Base-by-base conservation (phyloP, 2,329 filamentous ascomycete genomes). In the Dichotomopilus funicola region DNA sequence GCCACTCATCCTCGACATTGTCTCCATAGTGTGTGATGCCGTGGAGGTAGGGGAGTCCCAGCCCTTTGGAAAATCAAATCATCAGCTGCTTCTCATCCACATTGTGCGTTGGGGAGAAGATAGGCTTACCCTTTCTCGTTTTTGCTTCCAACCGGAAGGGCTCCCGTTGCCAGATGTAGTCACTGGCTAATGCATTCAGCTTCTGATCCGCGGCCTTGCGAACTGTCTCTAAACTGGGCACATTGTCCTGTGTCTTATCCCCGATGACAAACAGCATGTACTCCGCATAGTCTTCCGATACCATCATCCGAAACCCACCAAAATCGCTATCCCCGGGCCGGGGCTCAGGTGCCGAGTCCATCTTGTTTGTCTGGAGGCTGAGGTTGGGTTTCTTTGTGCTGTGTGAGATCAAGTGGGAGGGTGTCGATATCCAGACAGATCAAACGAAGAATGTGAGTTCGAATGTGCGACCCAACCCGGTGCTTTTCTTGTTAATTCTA, bases 101-200 rank as follows among this genome's bases (percentile, higher is more conserved):
- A 27, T 27, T 27, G 19, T 3, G 10, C 9, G 12, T 45, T 12
- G 27, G 40, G 44, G 49, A 34, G 49, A 8, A 47, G n/a, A 5
- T 37, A 7, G 27, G 60, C 74, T 65, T 68, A 85, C 85, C 83
- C 64, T 76, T 71, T 27, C 76, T 73, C 52, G 72, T 86, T 71
- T 76, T 86, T 65, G 76, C 76, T 13, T 87, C 81, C 5, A 96
- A 73, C n/a, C 77, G 79, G 60, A 99, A 91, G 0, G 77, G 73
- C 52, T 96, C 91, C 10, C 91, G 83, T 69, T 99, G 94, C 94
- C 94, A 99, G 59, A 99, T 95, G 65, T 96, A 96, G 59, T 89
- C 86, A 62, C 82, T 85, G n/a, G 92, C 77, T 6, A 90, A 72
- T 2, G 78, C 75, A 44, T 82, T 82, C 4, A 72, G 69, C n/a